These are phyloP conservation scores for Geosmithia flava DNA, from an alignment of 2,329 filamentous ascomycete genomes.

Conservation along the genomic window DNA sequence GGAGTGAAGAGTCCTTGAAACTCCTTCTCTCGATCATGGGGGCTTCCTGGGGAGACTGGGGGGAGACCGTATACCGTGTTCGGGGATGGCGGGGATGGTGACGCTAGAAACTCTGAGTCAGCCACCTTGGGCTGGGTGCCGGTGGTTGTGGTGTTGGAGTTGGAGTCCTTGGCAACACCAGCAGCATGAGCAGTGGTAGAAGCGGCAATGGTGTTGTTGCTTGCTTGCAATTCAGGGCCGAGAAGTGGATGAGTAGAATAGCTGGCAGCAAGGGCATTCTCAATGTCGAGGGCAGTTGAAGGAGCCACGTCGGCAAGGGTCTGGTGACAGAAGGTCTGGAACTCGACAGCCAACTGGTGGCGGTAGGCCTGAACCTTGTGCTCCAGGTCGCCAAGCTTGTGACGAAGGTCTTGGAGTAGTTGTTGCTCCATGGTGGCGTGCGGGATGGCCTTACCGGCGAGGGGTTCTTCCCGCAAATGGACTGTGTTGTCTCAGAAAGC, in stretches of 20 bases:
- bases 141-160: background rate
- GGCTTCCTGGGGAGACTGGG: slow-evolving; percentile 15
- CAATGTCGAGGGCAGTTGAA: slow-evolving; percentile 31
- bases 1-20: slow-evolving; percentile 53
- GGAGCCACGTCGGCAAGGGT: slow-evolving; percentile 34
- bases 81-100: slow-evolving; percentile 3
- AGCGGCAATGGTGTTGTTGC: background rate
- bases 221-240: slow-evolving; percentile 18
- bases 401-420: slow-evolving; percentile 38
- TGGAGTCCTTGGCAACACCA: background rate
- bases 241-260: slow-evolving; percentile 33
- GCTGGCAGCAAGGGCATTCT: slow-evolving; percentile 30
- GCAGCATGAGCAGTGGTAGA: background rate
- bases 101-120: background rate
- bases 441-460: background rate
- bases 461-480: slow-evolving; percentile 13
- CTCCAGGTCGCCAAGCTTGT: slow-evolving; percentile 43
- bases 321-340: slow-evolving; percentile 38
- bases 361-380: slow-evolving; percentile 43
- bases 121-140: background rate
- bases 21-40: slow-evolving; percentile 39
- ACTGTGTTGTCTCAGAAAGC: slow-evolving; percentile 14
- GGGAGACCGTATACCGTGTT: slow-evolving; percentile 5
- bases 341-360: slow-evolving; percentile 43
- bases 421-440: slow-evolving; percentile 23